Evolutionary conservation across 306 rosid genomes (phyloP).

Genomic region (Dryas alaskensis): DNA sequence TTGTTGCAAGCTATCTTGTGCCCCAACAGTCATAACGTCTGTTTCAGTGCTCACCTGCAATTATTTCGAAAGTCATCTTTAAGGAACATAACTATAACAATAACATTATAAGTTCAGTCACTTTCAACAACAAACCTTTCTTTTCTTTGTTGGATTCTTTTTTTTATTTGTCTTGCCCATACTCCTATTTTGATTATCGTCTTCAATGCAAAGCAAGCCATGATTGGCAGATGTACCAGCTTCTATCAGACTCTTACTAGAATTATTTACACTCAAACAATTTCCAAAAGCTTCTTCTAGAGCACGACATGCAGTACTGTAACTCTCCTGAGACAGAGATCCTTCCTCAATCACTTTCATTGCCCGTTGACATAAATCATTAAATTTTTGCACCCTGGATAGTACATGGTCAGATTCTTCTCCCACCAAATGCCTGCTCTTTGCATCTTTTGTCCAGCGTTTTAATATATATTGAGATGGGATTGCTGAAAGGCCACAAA

Average conservation of each 20-base stretch:
- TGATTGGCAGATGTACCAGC: constrained; percentile 69
- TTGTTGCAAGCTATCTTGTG: constrained; percentile 89
- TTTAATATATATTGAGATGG: constrained; percentile 83
- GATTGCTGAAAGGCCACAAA: constrained; percentile 67
- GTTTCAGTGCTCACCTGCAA: constrained; percentile 74
- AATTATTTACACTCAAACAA: constrained; percentile 62
- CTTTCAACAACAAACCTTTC: constrained; percentile 60
- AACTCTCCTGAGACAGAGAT: constrained; percentile 85
- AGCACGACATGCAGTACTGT: constrained; percentile 65
- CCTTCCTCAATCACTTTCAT: constrained; percentile 80
- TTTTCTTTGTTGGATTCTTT: constrained; percentile 85
- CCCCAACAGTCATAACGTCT: constrained; percentile 70
- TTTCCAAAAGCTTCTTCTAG: constrained; percentile 65
- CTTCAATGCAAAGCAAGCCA: constrained; percentile 67
- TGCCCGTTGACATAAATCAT: constrained; percentile 74
- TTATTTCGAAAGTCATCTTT: constrained; percentile 28
- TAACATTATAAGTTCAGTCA: constrained; percentile 11
- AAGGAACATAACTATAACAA: constrained; percentile 7
- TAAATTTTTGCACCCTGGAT: constrained; percentile 72
- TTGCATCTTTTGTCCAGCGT: constrained; percentile 91
- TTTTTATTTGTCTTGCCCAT: constrained; percentile 73
- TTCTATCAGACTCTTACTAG: constrained; percentile 62
- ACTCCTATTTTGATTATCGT: constrained; percentile 74
- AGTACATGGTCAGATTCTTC: constrained; percentile 58
- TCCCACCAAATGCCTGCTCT: constrained; percentile 55